Evolutionary conservation across 1,139 yeast genomes (phyloP), one percentile per base, ranked within the genome.

Genomic region (Geotrichum aggregatum): DNA sequence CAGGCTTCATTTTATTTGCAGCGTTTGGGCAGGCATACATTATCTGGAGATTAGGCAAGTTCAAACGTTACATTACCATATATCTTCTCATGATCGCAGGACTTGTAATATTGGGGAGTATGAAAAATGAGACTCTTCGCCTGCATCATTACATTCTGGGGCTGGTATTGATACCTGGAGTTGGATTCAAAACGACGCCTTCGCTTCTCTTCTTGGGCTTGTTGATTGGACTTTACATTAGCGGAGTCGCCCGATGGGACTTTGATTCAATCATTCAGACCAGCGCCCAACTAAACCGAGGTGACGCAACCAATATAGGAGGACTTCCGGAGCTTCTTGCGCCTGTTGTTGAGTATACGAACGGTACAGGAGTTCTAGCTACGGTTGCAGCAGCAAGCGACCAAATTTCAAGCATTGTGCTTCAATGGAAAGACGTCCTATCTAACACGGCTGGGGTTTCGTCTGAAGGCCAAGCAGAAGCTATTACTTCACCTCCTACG

Each of bases 171-270:
- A 73, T 91, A 2, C 96, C 96, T 0, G 98, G 97, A 0, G 87
- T 96, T 47, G 68, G 68, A 2, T 65, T 71, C 52, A 62, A 65
- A 48, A 80, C 88, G 11, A 85, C 96, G 0, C 75, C 84, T 56
- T 89, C 95, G 0, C 63, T 79, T 44, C 72, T 84, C 50, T 84
- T 88, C 64, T 96, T 89, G 65, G 98, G 98, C 1, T 76, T 92
- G 1, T 71, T 92, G 24, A 67, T 87, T 1, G 98, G 98, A 0
- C 72, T 91, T 36, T 77, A 86, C 52, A 75, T 89, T 7, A 84
- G 92, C 21, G 98, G 98, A 0, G 81, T 88, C 1, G 82, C 95
- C 0, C 74, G 95, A 55, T 91, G 98, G 98, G 97, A 94, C 50
- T 82, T 85, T 63, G 98, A 95, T 2, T 83, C 96, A 21, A 82